Percentiles rank a stretch among this genome's conserved stretches.
Evolutionary conservation across 331 rosid species (phyloP).

Genomic region (Arachis monticola): DNA sequence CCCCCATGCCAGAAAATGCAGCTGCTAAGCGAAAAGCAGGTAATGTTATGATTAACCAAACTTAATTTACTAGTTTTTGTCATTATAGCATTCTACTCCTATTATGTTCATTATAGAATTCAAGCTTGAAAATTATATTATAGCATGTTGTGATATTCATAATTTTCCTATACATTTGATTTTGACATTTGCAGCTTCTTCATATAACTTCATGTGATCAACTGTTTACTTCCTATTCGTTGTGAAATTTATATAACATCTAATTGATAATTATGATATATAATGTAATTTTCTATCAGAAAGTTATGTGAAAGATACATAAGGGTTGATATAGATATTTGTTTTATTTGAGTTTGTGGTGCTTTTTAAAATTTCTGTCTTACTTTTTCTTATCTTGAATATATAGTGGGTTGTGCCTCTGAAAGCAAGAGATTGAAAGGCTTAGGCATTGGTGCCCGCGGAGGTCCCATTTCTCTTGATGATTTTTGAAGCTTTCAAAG

Average conservation of each 20-base stretch:
- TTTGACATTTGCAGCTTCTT: constrained; percentile 7
- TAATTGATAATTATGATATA: not conserved
- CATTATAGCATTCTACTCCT: constrained; percentile 16
- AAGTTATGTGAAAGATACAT: no score
- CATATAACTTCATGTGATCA: not conserved
- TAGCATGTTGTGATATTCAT: constrained; percentile 1
- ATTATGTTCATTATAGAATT: constrained; percentile 21
- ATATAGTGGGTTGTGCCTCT: constrained; percentile 60
- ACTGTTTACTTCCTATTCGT: no score
- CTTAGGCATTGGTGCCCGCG: constrained; percentile 90
- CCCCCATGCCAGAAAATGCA: constrained; percentile 48
- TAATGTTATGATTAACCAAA: not conserved
- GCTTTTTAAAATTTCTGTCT: constrained; percentile 17
- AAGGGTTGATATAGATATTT: not conserved
- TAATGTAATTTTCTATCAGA: not conserved
- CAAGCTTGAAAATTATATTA: not conserved
- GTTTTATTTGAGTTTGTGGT: constrained; percentile 20
- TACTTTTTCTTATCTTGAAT: not conserved
- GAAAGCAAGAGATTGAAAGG: constrained; percentile 90
- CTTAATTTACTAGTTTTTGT: constrained; percentile 1
- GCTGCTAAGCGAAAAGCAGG: constrained; percentile 55
- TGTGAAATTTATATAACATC: no score
- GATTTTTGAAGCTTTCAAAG: constrained; percentile 95
- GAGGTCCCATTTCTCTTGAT: constrained; percentile 96
- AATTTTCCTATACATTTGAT: not conserved